Base-by-base conservation (phyloP, 2,329 filamentous ascomycete species). In the Nemania abortiva region DNA sequence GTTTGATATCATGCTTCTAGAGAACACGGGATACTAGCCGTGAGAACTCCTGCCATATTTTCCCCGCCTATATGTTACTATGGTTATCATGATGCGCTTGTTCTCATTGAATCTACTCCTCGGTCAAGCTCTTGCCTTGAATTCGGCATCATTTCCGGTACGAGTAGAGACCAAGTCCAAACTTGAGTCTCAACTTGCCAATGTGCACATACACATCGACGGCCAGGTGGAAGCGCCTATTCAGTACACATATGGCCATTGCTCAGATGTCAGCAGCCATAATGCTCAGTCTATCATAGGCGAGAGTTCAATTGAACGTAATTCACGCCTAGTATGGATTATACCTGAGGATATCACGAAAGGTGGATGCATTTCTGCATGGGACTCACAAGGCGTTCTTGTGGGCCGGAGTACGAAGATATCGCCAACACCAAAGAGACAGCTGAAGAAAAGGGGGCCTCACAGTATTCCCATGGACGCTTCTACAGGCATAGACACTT, bases 401-500 rank as follows among this genome's bases (percentile, higher is more conserved):
- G 52, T 55, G 24, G 52, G 52, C 11, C 27, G 52, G 4, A 55
- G 52, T 18, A 13, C 52, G 3, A 15, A 55, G 18, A 20, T 55
- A n/a, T 18, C 29, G 29, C 27, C 52, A 34, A 18, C 27, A 18
- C 29, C 20, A 11, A 55, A 37, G 52, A 55, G 27, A 6, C 15
- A 29, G 29, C 52, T 37, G 3, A 55, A 20, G 13, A 55, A 55
- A 55, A 55, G 52, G 52, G 52, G 52, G 27, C 29, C 27, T 6
- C 6, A 55, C n/a, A 55, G 52, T 31, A 55, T 55, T 37, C 29
- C 9, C 15, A 55, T 55, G 52, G 52, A 55, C 18, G 27, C 27
- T 55, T 55, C 52, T 37, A 55, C 29, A 9, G 52, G 52, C 6
- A 55, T 55, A n/a, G 52, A 55, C 52, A 55, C 52, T 55, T 55